Evolutionary conservation across 2,329 filamentous ascomycete genomes (phyloP).

Genomic region (Cladosporium sp.): DNA sequence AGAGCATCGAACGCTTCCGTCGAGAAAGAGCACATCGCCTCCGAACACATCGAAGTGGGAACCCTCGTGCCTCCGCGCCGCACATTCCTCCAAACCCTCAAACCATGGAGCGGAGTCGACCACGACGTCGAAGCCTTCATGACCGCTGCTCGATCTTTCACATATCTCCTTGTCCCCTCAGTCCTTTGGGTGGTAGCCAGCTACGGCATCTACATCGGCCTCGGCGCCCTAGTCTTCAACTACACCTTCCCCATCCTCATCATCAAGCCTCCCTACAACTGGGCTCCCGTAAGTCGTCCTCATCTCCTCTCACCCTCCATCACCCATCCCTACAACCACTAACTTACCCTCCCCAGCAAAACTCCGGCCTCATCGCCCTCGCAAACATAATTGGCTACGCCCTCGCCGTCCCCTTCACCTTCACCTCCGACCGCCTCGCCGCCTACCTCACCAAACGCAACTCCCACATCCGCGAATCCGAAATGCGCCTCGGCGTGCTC

Average conservation of each 20-base stretch:
- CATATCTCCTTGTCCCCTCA: conserved; percentile 40
- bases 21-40: conserved; percentile 26
- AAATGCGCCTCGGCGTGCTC: conserved; percentile 37
- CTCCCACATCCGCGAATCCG: conserved; percentile 33
- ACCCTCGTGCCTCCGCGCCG: conserved; percentile 31
- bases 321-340: neutral
- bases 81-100: conserved; percentile 35
- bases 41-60: conserved; percentile 30
- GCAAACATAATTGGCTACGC: conserved; percentile 39
- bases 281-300: conserved; percentile 23
- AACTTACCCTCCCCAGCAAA: conserved; percentile 21
- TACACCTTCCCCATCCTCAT: conserved; percentile 41
- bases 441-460: conserved; percentile 34
- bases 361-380: conserved; percentile 35
- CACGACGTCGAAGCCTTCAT: conserved; percentile 39
- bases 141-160: conserved; percentile 37
- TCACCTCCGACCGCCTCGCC: conserved; percentile 33
- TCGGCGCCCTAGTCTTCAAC: conserved; percentile 41
- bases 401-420: conserved; percentile 37
- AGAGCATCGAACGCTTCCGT: conserved; percentile 17
- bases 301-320: neutral
- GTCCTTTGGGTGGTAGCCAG: conserved; percentile 41
- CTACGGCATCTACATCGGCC: conserved; percentile 42
- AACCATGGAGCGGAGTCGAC: conserved; percentile 37
- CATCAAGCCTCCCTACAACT: conserved; percentile 37